These are phyloP conservation scores for Sordaria brevicollis DNA, from an alignment of 495 filamentous ascomycete species.

Conservation along the genomic window DNA sequence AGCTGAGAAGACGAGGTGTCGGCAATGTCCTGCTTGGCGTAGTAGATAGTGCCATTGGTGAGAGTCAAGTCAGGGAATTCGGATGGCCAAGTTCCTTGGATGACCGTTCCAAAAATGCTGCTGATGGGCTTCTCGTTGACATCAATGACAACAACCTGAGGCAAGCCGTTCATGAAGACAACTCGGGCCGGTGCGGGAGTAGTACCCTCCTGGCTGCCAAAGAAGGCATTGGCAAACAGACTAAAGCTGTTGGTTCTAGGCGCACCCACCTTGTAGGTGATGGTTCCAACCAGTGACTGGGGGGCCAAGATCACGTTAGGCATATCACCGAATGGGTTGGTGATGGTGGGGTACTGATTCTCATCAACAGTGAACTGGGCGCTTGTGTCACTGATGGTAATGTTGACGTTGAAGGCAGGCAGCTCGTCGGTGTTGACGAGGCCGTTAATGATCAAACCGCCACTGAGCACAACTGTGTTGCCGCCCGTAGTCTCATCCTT, in stretches of 20 bases:
- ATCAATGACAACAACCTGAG: neutral
- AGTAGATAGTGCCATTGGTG: neutral
- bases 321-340: neutral
- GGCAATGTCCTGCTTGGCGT: neutral
- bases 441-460: neutral
- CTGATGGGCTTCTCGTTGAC: neutral
- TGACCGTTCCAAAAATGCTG: neutral
- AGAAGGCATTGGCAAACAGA: neutral
- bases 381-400: neutral
- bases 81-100: neutral
- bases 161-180: neutral
- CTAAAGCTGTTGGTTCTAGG: neutral
- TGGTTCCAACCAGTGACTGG: neutral
- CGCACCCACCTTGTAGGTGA: neutral
- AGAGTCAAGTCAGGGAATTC: neutral
- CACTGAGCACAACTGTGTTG: neutral
- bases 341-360: neutral
- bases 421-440: neutral
- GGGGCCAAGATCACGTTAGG: neutral
- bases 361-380: neutral
- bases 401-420: neutral
- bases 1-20: neutral
- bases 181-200: neutral
- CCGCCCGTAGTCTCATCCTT: neutral
- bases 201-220: neutral